phyloP scores from a whole-genome alignment of 768 basidiomycete species.

The Suillus bovinus region DNA sequence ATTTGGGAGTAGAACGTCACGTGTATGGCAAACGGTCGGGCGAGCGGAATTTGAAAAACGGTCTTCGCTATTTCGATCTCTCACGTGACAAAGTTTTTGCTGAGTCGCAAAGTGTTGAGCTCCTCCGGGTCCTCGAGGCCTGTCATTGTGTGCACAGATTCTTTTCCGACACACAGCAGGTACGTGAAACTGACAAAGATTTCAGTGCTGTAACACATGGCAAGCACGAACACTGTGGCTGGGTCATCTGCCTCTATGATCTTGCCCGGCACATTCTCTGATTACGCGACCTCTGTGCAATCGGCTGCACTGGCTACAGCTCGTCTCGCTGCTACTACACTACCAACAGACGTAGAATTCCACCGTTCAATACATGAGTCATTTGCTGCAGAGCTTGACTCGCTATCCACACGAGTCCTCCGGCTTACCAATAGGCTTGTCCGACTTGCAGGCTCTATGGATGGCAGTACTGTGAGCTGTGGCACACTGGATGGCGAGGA shows the following conservation, averaged over 20 bases:
- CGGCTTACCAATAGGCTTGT: conserved; percentile 66
- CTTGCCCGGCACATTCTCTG: conserved; percentile 42
- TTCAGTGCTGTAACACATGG: background rate
- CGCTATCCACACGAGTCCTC: conserved; percentile 65
- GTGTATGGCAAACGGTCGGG: too few relatives aligned
- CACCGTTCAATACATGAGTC: conserved; percentile 82
- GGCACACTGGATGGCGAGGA: conserved; percentile 64
- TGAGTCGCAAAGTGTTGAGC: too few relatives aligned
- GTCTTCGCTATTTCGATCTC: background rate
- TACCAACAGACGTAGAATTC: conserved; percentile 81
- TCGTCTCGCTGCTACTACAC: conserved; percentile 51
- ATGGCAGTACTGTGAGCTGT: conserved; percentile 31
- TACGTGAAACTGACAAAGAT: background rate
- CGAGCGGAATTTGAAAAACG: too few relatives aligned
- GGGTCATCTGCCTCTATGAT: conserved; percentile 8
- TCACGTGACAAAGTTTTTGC: conserved; percentile 4
- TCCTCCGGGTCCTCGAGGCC: background rate
- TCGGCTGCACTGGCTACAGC: conserved; percentile 62
- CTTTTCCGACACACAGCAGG: background rate
- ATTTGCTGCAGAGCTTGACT: conserved; percentile 71
- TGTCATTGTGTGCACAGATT: background rate
- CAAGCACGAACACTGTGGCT: background rate
- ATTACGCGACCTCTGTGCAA: conserved; percentile 60
- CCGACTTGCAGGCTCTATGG: conserved; percentile 46
- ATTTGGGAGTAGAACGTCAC: too few relatives aligned